Percentiles rank a stretch among this genome's conserved stretches.
Conservation (phyloP, 1,284 basidiomycete genomes). For the Takashimella koratensis region DNA sequence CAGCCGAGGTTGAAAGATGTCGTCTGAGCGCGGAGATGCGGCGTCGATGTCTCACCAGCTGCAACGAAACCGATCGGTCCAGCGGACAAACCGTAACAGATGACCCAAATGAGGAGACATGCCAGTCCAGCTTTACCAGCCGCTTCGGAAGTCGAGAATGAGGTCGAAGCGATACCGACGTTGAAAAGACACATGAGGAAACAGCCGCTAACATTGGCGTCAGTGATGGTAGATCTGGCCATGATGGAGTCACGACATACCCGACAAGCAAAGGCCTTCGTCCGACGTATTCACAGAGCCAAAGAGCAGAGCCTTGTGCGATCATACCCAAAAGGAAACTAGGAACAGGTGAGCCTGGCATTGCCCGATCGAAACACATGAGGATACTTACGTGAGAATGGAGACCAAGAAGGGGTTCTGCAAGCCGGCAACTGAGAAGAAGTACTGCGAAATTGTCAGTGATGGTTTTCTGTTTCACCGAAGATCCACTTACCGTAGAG, state of each 20-base stretch:
- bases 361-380: too few species aligned
- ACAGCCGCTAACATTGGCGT: slow-evolving; percentile 17
- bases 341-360: too few species aligned
- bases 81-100: slow-evolving; percentile 16
- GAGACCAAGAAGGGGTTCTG: too few species aligned
- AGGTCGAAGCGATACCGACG: slow-evolving; percentile 19
- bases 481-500: too few species aligned
- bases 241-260: too few species aligned
- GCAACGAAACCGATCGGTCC: slow-evolving; percentile 21
- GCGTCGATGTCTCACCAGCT: slow-evolving; percentile 18
- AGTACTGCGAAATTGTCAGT: too few species aligned
- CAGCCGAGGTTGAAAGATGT: slow-evolving; percentile 21
- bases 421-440: too few species aligned
- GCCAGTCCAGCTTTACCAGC: slow-evolving; percentile 16
- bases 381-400: slow-evolving; percentile 15
- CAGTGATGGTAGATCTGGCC: slow-evolving; percentile 14
- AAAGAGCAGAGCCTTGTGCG: slow-evolving; percentile 8
- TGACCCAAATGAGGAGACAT: slow-evolving; percentile 21
- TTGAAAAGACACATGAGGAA: slow-evolving; percentile 22
- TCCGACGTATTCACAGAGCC: slow-evolving; percentile 19
- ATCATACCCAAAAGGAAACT: too few species aligned
- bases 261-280: slow-evolving; percentile 24
- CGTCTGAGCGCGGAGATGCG: slow-evolving; percentile 17
- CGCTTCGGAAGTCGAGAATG: background rate
- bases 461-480: too few species aligned